Percentiles rank a stretch among this genome's conserved stretches.
These are phyloP conservation scores for Starmerella sp. DNA, from an alignment of 805 yeast genomes.

Conservation along the genomic window DNA sequence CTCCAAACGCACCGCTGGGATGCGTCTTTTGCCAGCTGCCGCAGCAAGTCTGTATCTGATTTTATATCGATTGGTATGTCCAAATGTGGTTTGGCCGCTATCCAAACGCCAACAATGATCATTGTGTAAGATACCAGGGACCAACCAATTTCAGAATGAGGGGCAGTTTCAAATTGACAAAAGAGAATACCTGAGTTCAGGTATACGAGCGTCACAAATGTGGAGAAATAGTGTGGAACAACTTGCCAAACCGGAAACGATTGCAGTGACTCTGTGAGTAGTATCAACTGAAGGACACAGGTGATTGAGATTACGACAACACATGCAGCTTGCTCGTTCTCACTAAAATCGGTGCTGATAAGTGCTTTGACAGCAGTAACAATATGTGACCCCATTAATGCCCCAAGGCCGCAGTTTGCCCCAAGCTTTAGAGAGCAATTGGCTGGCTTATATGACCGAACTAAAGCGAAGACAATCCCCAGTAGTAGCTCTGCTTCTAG, in stretches of 20 bases:
- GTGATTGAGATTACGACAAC: conserved; percentile 24
- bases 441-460: conserved; percentile 2
- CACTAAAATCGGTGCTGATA: conserved; percentile 24
- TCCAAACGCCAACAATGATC: conserved; percentile 36
- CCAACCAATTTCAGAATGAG: conserved; percentile 19
- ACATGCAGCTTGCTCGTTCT: conserved; percentile 6
- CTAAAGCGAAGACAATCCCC: not conserved
- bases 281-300: conserved; percentile 36
- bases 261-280: conserved; percentile 33
- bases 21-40: conserved; percentile 4
- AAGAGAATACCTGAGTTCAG: conserved; percentile 36
- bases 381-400: conserved; percentile 39
- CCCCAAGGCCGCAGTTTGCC: conserved; percentile 20
- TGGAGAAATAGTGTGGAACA: conserved; percentile 40
- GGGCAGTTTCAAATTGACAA: conserved; percentile 31
- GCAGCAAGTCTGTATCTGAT: not conserved
- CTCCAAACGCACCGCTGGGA: not conserved
- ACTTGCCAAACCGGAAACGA: conserved; percentile 37
- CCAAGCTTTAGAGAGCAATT: conserved; percentile 10
- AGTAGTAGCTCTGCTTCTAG: not conserved
- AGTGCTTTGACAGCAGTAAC: conserved; percentile 38
- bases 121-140: conserved; percentile 32
- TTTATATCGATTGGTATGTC: conserved; percentile 13
- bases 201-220: conserved; percentile 37
- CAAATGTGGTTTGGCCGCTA: conserved; percentile 20